phyloP scores from a whole-genome alignment of 2,329 filamentous ascomycete genomes.

The Botrytis paeoniae region DNA sequence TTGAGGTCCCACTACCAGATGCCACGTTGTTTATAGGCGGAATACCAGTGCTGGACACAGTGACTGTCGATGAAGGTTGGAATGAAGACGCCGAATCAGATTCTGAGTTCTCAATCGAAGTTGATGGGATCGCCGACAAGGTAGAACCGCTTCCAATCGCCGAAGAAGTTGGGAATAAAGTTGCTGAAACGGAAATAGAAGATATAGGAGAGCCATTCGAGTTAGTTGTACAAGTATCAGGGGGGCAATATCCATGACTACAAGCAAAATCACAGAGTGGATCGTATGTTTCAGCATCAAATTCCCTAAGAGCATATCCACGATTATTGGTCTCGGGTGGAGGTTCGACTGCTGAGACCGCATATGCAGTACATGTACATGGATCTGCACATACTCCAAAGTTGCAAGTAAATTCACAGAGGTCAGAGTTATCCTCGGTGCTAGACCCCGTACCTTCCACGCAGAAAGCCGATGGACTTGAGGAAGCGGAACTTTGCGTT shows the following conservation, averaged over 20 bases:
- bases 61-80: background rate
- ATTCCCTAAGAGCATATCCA: background rate
- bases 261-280: slow-evolving; percentile 5
- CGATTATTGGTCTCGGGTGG: background rate
- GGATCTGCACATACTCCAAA: slow-evolving; percentile 6
- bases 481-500: background rate
- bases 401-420: slow-evolving; percentile 6
- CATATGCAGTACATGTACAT: slow-evolving; percentile 14
- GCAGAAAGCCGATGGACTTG: background rate
- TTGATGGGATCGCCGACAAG: background rate
- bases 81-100: background rate
- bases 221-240: background rate
- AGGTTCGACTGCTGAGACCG: background rate
- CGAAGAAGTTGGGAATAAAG: background rate
- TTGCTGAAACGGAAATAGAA: background rate
- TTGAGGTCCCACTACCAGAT: background rate
- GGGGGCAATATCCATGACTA: background rate
- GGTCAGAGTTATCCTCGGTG: background rate
- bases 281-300: background rate
- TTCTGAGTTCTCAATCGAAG: background rate
- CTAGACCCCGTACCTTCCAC: background rate
- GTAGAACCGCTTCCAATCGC: background rate
- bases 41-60: background rate
- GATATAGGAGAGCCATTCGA: background rate
- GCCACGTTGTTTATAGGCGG: background rate